Conservation (phyloP, 2,329 filamentous ascomycete species). For the Samsoniella hepiali region DNA sequence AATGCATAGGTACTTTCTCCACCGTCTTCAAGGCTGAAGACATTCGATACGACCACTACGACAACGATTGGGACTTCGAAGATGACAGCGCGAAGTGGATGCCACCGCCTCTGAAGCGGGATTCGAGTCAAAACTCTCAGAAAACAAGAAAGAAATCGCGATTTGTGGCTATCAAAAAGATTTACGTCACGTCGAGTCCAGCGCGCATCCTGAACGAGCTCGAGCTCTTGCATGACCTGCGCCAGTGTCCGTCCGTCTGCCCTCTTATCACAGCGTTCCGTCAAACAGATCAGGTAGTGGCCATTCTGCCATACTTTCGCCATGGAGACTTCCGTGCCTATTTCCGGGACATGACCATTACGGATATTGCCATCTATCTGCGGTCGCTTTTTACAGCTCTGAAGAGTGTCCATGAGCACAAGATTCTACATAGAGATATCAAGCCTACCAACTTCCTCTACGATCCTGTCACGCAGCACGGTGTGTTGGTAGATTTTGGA, state of each 20-base stretch:
- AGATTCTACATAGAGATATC: slow-evolving; percentile 91
- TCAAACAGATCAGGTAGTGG: slow-evolving; percentile 88
- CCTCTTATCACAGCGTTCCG: slow-evolving; percentile 97
- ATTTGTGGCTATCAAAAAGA: slow-evolving; percentile 98
- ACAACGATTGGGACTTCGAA: slow-evolving; percentile 83
- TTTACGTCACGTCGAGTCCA: slow-evolving; percentile 96
- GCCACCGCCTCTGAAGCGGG: slow-evolving; percentile 61
- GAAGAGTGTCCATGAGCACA: slow-evolving; percentile 73
- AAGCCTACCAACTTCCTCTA: slow-evolving; percentile 98
- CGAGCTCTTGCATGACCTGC: slow-evolving; percentile 84
- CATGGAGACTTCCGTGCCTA: slow-evolving; percentile 94
- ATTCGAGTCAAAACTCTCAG: slow-evolving; percentile 37
- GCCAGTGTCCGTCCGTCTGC: slow-evolving; percentile 80
- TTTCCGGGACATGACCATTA: slow-evolving; percentile 83
- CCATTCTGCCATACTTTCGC: slow-evolving; percentile 90
- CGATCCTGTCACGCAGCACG: slow-evolving; percentile 72
- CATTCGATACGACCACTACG: slow-evolving; percentile 74
- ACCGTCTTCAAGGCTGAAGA: slow-evolving; percentile 99
- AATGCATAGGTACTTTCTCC: slow-evolving; percentile 80
- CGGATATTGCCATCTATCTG: slow-evolving; percentile 87
- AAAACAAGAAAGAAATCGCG: slow-evolving; percentile 47
- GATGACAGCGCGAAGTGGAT: slow-evolving; percentile 64
- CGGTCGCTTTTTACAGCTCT: slow-evolving; percentile 83
- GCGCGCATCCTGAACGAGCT: slow-evolving; percentile 93
- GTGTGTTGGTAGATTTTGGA: slow-evolving; percentile 98